These are phyloP conservation scores for Larix kaempferi DNA, from an alignment of 75 land plant species.

Conservation along the genomic window DNA sequence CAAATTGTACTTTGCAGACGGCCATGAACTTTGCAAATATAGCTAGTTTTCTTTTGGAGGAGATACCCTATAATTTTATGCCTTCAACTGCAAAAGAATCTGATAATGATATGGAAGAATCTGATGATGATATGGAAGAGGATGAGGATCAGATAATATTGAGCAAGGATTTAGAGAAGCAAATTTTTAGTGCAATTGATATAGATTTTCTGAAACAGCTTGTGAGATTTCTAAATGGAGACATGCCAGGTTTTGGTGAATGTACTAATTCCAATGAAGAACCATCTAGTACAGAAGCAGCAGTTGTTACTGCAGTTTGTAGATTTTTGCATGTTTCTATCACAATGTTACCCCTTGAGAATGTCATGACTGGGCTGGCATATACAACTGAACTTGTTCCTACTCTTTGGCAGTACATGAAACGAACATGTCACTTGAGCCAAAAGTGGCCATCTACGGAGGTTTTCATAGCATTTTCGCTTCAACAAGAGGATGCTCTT, in stretches of 20 bases:
- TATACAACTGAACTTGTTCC: slow-evolving; percentile 79
- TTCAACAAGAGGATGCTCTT: slow-evolving; percentile 6
- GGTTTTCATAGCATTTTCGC: slow-evolving; percentile 24
- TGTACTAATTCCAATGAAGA: not conserved
- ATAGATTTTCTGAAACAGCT: slow-evolving; percentile 53
- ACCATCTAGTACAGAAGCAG: slow-evolving; percentile 38
- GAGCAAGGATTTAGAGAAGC: slow-evolving; percentile 47
- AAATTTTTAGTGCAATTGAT: slow-evolving; percentile 62
- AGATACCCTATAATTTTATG: slow-evolving; percentile 37
- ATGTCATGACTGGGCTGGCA: slow-evolving; percentile 69
- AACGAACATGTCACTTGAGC: slow-evolving; percentile 52
- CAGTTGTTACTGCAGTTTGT: slow-evolving; percentile 65
- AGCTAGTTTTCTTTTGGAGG: slow-evolving; percentile 55
- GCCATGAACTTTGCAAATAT: slow-evolving; percentile 62
- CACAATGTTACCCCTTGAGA: slow-evolving; percentile 45
- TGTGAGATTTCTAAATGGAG: slow-evolving; percentile 50
- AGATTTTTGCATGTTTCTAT: slow-evolving; percentile 69
- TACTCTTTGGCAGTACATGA: slow-evolving; percentile 76
- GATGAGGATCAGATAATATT: slow-evolving; percentile 18
- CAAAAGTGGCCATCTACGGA: slow-evolving; percentile 57
- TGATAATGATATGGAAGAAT: too few relatives aligned
- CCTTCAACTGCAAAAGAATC: slow-evolving; percentile 28
- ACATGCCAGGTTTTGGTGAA: not conserved
- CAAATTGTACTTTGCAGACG: slow-evolving; percentile 44
- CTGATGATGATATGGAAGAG: slow-evolving; percentile 51